Conservation (phyloP, 768 basidiomycete species). For the Hemileccinum rubropunctum region DNA sequence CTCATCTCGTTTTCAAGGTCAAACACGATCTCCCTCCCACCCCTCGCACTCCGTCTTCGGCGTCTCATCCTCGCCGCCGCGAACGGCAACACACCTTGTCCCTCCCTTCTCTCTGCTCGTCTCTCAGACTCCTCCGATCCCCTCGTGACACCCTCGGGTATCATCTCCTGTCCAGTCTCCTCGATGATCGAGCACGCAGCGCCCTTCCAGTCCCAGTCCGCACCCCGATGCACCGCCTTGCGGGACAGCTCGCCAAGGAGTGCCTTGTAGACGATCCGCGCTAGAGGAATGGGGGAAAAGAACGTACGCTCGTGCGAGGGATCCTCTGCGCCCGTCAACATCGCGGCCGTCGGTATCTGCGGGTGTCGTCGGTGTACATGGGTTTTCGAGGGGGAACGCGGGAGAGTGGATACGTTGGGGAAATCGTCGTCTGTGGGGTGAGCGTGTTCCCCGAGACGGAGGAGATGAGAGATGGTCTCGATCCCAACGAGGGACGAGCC, state of each 20-base stretch:
- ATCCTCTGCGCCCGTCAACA: constrained; percentile 15
- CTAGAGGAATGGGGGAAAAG: constrained; percentile 23
- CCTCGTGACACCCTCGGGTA: constrained; percentile 4
- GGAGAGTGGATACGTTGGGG: background rate
- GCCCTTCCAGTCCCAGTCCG: constrained; percentile 26
- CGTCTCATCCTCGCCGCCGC: constrained; percentile 26
- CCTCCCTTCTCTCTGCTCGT: background rate
- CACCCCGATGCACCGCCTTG: constrained; percentile 15
- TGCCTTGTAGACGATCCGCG: constrained; percentile 19
- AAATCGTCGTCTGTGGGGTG: constrained; percentile 5
- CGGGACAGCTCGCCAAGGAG: constrained; percentile 20
- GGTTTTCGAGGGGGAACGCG: background rate
- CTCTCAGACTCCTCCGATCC: background rate
- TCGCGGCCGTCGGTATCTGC: constrained; percentile 13
- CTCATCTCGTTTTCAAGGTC: background rate
- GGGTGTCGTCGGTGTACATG: background rate
- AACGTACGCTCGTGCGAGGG: background rate
- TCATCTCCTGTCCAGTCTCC: constrained; percentile 19
- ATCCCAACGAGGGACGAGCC: constrained; percentile 10
- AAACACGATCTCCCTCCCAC: constrained; percentile 18
- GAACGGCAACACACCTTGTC: constrained; percentile 12
- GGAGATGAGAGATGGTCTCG: constrained; percentile 21
- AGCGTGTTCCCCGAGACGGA: constrained; percentile 12
- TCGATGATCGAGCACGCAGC: constrained; percentile 12
- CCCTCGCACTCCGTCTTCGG: constrained; percentile 16